These are phyloP conservation scores for Dioszegia hungarica DNA, from an alignment of 768 basidiomycete genomes.

Conservation along the genomic window DNA sequence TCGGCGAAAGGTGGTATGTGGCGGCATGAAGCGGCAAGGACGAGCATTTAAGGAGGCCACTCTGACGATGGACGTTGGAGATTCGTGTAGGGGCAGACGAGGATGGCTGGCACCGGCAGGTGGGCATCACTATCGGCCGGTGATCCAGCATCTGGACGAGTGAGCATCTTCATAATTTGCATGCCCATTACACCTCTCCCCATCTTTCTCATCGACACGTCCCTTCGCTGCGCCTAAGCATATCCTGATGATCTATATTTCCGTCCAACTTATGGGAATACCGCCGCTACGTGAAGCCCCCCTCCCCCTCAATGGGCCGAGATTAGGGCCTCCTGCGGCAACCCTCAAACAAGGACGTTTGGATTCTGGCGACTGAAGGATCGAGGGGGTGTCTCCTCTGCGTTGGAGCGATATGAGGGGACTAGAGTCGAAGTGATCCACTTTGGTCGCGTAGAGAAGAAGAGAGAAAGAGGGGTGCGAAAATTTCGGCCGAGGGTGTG, in stretches of 20 bases:
- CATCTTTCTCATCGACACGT: too few species aligned
- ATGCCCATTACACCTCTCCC: too few species aligned
- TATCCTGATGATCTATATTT: slow-evolving; percentile 18
- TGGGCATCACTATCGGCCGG: too few species aligned
- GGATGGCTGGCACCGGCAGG: too few species aligned
- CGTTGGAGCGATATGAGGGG: neutral
- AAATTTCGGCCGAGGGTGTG: neutral
- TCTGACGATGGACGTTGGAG: too few species aligned
- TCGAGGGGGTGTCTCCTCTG: slow-evolving; percentile 3
- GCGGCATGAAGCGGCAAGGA: too few species aligned
- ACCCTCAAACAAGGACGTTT: slow-evolving; percentile 44
- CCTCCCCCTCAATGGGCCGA: neutral
- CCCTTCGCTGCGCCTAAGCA: too few species aligned
- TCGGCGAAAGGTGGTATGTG: too few species aligned
- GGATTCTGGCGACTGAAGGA: slow-evolving; percentile 10
- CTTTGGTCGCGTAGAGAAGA: neutral
- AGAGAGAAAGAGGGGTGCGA: neutral
- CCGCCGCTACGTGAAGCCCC: slow-evolving; percentile 8
- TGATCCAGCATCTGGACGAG: too few species aligned
- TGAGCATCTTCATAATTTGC: too few species aligned
- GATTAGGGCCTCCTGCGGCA: slow-evolving; percentile 13
- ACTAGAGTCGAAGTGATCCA: neutral
- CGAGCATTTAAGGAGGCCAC: too few species aligned
- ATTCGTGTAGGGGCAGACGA: too few species aligned
- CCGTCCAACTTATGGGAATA: slow-evolving; percentile 41